Evolutionary conservation across 257 asterid species (phyloP), one percentile per base, ranked within the genome.

Genomic region (Leonotis leonurus): DNA sequence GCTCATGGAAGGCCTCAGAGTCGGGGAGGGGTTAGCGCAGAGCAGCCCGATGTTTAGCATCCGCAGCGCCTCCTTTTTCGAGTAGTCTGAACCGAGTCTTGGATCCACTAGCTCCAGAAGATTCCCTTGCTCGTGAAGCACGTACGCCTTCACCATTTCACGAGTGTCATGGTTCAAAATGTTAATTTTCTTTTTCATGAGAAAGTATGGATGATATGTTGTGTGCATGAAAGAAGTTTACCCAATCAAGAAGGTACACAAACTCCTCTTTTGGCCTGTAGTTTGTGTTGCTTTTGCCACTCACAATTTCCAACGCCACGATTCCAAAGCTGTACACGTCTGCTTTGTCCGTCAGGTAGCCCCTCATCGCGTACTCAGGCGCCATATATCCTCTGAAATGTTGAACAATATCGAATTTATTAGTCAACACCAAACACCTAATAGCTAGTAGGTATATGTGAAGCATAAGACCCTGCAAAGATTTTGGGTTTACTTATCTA

Each of bases 51-150:
- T 41, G 64, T 81, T 78, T 10, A 91, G 36, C 95, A 88, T 91
- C 53, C 69, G 73, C 77, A 74, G 55, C 5, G 85, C 96, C 76
- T 91, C 93, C 17, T 80, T 65, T 62, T 76, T 35, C 6, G 88
- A 74, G 73, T 71, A 84, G 61, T 77, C 55, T 30, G 83, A 56
- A 33, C 84, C 95, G 0, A 91, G 90, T 39, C 30, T 27, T 2
- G 96, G 95, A 68, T 91, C 98, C 67, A 86, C 95, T 2, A 91
- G 87, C 5, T 91, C 96, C 33, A 84, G 65, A 39, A 91, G 92
- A 60, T 76, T 86, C 9, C 95, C 96, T 74, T 88, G 96, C 78
- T 91, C 98, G 27, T 84, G 87, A 37, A 75, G 83, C 58, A 88
- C 95, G 56, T 85, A 89, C 11, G 98, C 98, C 96, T 91, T 63